Evolutionary conservation across 441 rosid genomes (phyloP), one percentile per base, ranked within the genome.

Genomic region (Erysimum pusillum): DNA sequence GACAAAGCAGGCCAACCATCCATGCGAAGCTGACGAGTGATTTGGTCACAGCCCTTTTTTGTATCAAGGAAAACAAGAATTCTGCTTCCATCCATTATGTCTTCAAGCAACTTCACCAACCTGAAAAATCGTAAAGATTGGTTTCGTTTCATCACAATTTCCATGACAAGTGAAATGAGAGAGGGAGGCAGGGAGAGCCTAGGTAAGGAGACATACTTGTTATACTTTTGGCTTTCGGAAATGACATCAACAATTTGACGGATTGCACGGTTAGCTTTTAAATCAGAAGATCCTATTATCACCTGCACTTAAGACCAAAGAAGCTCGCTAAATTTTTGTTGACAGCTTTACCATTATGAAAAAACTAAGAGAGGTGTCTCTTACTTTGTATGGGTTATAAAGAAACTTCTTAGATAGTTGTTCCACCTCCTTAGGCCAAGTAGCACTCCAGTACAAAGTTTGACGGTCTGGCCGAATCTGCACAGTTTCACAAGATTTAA

Each of bases 1-100:
- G 98, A 91, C 41, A 93, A 88, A 69, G 99, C 98, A 49, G 99
- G 97, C 99, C 99, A 95, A 31, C 99, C 99, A 84, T 95, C 99
- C 96, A 90, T 87, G 59, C 99, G 99, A 73, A 95, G 98, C 80
- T 93, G 98, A 52, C 99, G 89, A 66, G 99, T 95, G 65, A 95
- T 82, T 77, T 92, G 98, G 82, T 95, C 99, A 85, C 98, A 95
- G 3, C 97, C 98, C 77, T 95, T 95, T 89, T 95, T 92, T 6
- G 99, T 95, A 76, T 95, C 99, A 83, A 92, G 86, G 77, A 95
- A 95, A 65, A 95, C 91, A 67, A 95, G 85, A 75, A 95, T 91
- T 36, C 98, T 88, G 82, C 98, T 91, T 32, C 99, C 99, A 84
- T 95, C 99, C 99, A 95, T 93, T 76, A 95, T 95, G 80, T 95